Percentiles rank a stretch among this genome's conserved stretches.
Evolutionary conservation across 768 basidiomycete genomes (phyloP).

Genomic region (Boletus sp.): DNA sequence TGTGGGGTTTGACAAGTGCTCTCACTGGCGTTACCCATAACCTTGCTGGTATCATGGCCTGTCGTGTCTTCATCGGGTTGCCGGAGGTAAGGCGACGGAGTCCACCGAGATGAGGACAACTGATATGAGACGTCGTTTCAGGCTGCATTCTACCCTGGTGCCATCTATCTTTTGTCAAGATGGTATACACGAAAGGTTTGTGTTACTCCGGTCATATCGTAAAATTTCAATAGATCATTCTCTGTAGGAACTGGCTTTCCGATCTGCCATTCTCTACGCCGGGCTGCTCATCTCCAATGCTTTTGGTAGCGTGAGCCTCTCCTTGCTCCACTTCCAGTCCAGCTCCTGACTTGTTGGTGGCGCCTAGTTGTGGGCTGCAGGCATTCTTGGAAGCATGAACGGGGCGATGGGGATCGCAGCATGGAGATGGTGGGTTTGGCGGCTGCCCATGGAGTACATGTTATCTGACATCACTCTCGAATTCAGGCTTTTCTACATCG

Average conservation of each 20-base stretch:
- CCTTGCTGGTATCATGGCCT: conserved; percentile 53
- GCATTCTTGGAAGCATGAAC: conserved; percentile 66
- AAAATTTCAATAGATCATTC: not conserved
- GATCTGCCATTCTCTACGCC: conserved; percentile 56
- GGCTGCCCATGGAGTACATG: not conserved
- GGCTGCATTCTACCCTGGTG: conserved; percentile 65
- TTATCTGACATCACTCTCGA: not conserved
- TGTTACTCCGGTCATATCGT: not conserved
- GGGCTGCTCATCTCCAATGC: conserved; percentile 62
- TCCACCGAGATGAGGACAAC: not conserved
- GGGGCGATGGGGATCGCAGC: conserved; percentile 61
- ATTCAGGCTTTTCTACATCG: conserved; percentile 67
- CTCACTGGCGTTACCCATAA: conserved; percentile 59
- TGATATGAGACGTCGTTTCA: conserved; percentile 11
- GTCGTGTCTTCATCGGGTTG: conserved; percentile 59
- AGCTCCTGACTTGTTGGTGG: not conserved
- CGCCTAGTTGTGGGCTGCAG: conserved; percentile 63
- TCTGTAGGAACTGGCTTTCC: conserved; percentile 57
- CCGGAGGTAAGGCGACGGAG: conserved; percentile 42
- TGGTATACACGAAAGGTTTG: conserved; percentile 25
- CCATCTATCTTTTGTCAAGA: conserved; percentile 35
- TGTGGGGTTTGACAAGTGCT: conserved; percentile 63
- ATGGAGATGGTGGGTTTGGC: conserved; percentile 57
- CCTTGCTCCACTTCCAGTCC: not conserved
- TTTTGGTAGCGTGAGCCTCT: conserved; percentile 53